Evolutionary conservation across 305 asterid species (phyloP).

Genomic region (Fraxinus nigra): DNA sequence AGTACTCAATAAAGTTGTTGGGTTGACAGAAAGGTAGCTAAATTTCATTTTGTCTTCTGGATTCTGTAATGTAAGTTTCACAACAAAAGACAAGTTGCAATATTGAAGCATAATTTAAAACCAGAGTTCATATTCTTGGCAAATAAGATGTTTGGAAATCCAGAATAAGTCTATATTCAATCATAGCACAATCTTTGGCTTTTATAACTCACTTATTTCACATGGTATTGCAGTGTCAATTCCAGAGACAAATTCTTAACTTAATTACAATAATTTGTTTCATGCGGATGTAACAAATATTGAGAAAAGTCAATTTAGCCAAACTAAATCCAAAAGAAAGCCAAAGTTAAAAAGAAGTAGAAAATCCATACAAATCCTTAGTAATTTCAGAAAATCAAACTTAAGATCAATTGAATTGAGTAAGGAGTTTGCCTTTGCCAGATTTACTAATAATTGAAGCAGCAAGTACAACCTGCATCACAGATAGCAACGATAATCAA

Average conservation of each 20-base stretch:
- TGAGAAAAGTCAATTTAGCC: not conserved
- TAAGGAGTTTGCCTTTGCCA: constrained; percentile 64
- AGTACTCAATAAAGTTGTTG: not conserved
- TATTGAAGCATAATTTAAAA: not conserved
- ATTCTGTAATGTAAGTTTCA: not conserved
- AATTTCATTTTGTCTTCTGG: not conserved
- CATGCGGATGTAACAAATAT: not conserved
- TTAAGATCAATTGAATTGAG: constrained; percentile 9
- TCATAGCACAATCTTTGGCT: constrained; percentile 4
- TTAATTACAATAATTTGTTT: not conserved
- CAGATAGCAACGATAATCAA: constrained; percentile 7
- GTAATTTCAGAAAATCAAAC: not conserved
- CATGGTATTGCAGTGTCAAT: not conserved
- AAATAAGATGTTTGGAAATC: not conserved
- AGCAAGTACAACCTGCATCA: constrained; percentile 80
- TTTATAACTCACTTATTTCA: not conserved
- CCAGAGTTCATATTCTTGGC: not conserved
- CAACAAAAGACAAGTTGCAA: not conserved
- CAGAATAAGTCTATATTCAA: not conserved
- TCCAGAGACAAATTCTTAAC: not conserved
- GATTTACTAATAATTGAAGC: constrained; percentile 81
- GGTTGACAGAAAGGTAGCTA: not conserved
- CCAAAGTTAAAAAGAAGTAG: not conserved
- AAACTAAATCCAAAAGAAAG: not conserved
- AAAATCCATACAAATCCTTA: not conserved